Evolutionary conservation across 2,329 filamentous ascomycete genomes (phyloP), one percentile per base, ranked within the genome.

Genomic region (Leptographium wingfieldii): DNA sequence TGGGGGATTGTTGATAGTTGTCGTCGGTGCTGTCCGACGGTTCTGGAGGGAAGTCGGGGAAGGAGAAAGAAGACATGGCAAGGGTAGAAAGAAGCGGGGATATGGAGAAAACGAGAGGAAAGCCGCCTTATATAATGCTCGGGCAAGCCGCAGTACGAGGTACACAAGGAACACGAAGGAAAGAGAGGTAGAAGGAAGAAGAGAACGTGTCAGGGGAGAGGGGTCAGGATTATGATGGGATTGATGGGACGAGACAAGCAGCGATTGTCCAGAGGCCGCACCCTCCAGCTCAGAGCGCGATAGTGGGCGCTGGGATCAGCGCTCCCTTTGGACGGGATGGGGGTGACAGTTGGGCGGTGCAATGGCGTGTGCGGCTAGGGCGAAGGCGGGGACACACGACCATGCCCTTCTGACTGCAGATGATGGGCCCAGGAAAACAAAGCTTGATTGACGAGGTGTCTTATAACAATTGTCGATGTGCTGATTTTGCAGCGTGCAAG

Each of bases 1-100:
- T 59, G 49, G 29, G 60, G 25, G 64, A 64, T 38, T 60, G 61
- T 19, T 56, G 59, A 51, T 48, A 54, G 49, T 51, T 25, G 49
- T 58, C 55, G 54, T 60, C 55, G 63, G 56, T 59, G 61, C 25
- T 62, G 61, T 69, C 68, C 54, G 64, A 57, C 62, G 61, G 63
- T 58, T 60, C 63, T 60, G 65, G 59, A 29, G 69, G 67, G 54
- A 68, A 67, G 3, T 67, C 59, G 59, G 67, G 66, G 10, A 67
- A 64, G 51, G 66, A 63, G 60, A 68, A 67, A 57, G 68, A 67
- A 66, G 69, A 69, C 70, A 71, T 71, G 62, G 48, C 63, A 66
- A 63, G 58, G 53, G 48, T 29, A 10, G 56, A 38, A 27, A 38
- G 27, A 35, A 46, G 63, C 53, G 55, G 60, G 48, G 58, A 29